Base-by-base conservation (phyloP, 768 basidiomycete species). In the Phanerochaete sordida region DNA sequence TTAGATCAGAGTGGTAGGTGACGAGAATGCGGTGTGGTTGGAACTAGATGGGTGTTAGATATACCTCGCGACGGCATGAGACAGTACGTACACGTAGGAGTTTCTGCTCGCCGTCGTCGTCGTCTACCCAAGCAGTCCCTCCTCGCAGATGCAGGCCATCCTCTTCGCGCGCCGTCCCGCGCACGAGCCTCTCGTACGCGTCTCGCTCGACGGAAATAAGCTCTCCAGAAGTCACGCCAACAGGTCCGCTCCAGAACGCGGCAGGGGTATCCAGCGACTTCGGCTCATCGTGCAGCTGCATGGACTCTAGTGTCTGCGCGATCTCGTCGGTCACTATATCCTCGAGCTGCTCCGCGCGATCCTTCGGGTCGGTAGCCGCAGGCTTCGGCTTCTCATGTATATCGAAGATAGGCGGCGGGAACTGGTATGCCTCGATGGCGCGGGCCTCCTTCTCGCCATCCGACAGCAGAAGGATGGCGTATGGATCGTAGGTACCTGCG, bases 21-120 rank as follows among this genome's bases (percentile, higher is more conserved):
- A 90, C 70, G 21, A 91, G 72, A 4, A 95, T 70, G 23, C 90
- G 83, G 64, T 79, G 84, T 15, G 80, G 81, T 68, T 88, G 84
- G 63, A 80, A 82, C 85, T 87, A n/a, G n/a, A n/a, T n/a, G n/a
- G n/a, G n/a, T n/a, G n/a, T n/a, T n/a, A n/a, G n/a, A n/a, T n/a
- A n/a, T n/a, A n/a, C n/a, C n/a, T n/a, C n/a, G n/a, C n/a, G n/a
- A n/a, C n/a, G n/a, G n/a, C n/a, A n/a, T 37, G 21, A 37, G 6
- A 43, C 7, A 21, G 33, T 11, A 70, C 75, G 15, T 62, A 84
- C 86, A 75, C 86, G 89, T 27, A 82, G 76, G 15, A 84, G 67
- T 61, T 80, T 84, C 43, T 81, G 76, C 30, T 82, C 59, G 0
- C 67, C 81, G 44, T 81, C 82, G 24, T 74, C 63, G 56, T 79